Evolutionary conservation across 1,284 basidiomycete genomes (phyloP).

Genomic region (Papiliotrema nemorosa): DNA sequence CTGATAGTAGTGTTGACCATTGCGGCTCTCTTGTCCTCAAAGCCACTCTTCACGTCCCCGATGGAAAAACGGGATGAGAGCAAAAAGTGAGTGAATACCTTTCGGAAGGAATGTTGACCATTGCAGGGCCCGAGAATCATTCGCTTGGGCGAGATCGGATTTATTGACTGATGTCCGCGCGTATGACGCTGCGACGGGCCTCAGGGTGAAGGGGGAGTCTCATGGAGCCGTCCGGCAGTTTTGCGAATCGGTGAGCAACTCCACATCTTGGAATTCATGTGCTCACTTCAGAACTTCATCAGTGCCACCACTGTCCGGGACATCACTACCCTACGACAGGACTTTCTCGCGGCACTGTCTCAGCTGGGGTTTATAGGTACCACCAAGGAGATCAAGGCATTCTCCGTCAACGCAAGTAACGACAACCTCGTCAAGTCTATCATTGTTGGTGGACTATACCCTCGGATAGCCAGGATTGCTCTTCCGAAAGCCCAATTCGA

Average conservation of each 20-base stretch:
- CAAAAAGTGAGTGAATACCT: slow-evolving; percentile 54
- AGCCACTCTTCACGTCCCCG: slow-evolving; percentile 77
- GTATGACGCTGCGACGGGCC: slow-evolving; percentile 63
- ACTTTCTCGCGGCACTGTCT: slow-evolving; percentile 69
- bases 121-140: slow-evolving; percentile 63
- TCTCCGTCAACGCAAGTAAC: slow-evolving; percentile 57
- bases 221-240: slow-evolving; percentile 59
- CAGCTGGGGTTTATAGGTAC: slow-evolving; percentile 66
- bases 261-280: not conserved
- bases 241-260: slow-evolving; percentile 64
- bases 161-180: slow-evolving; percentile 77
- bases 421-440: slow-evolving; percentile 74
- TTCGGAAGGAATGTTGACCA: slow-evolving; percentile 7
- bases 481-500: slow-evolving; percentile 79
- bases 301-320: slow-evolving; percentile 72
- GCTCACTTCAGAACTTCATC: slow-evolving; percentile 68
- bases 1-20: slow-evolving; percentile 61
- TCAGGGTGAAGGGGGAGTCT: slow-evolving; percentile 56
- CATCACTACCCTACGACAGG: slow-evolving; percentile 70
- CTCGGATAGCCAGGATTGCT: slow-evolving; percentile 68
- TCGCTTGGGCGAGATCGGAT: slow-evolving; percentile 74
- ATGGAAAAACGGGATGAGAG: slow-evolving; percentile 80
- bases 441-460: slow-evolving; percentile 78
- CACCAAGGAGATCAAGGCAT: slow-evolving; percentile 51
- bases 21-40: slow-evolving; percentile 77